Conservation (phyloP, 257 asterid genomes). For the Nicotiana obtusifolia region DNA sequence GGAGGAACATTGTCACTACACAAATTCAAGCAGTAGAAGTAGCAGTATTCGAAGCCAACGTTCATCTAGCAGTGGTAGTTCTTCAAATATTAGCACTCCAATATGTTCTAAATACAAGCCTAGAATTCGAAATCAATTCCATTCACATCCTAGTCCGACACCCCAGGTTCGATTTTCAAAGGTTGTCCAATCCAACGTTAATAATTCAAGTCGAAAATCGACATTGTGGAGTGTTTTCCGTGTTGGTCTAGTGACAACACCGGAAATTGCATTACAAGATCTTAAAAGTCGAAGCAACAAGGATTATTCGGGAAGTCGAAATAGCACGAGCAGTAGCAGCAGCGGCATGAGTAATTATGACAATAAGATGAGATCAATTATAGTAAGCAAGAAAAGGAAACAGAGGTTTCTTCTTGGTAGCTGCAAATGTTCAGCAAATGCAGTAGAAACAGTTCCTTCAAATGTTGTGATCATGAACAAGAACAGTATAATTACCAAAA, state of each 20-base stretch:
- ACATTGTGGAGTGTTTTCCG: conserved; percentile 53
- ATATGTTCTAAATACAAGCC: conserved; percentile 18
- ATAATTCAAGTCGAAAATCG: conserved; percentile 17
- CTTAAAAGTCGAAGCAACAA: conserved; percentile 35
- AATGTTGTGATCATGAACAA: conserved; percentile 28
- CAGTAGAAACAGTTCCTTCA: conserved; percentile 42
- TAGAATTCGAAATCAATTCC: conserved; percentile 42
- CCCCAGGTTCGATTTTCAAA: conserved; percentile 45
- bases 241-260: conserved; percentile 62
- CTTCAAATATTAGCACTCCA: conserved; percentile 6
- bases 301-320: conserved; percentile 33
- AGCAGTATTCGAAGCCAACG: conserved; percentile 51
- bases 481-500: conserved; percentile 17
- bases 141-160: conserved; percentile 87
- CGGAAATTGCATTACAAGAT: conserved; percentile 57
- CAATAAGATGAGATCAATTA: neutral
- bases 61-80: conserved; percentile 50
- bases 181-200: conserved; percentile 6
- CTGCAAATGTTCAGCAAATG: conserved; percentile 54
- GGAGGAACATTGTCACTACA: conserved; percentile 35
- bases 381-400: conserved; percentile 27
- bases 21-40: conserved; percentile 65
- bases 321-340: conserved; percentile 36
- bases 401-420: conserved; percentile 35
- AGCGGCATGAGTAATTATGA: conserved; percentile 14